Base-by-base conservation (phyloP, 148 eudicot genomes). In the Cornus controversa region DNA sequence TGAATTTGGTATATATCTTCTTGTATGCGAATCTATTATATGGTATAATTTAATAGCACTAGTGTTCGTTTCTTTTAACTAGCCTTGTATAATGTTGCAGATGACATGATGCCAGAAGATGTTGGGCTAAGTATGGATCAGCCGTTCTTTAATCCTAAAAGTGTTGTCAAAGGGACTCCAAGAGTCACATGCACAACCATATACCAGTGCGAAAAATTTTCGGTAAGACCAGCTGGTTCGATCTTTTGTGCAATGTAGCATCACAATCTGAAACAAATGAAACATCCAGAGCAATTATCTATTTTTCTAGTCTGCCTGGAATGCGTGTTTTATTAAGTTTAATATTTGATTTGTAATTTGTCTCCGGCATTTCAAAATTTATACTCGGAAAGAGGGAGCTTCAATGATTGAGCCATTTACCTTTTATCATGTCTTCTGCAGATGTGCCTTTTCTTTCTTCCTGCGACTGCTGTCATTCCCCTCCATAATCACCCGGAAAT, bases 401-500 rank as follows among this genome's bases (percentile, higher is more conserved):
- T 15, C 1, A 29, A 18, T 42, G 16, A 27, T 42, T 75, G 70
- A 65, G 65, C 54, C 18, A n/a, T 22, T 25, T 29, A 25, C 42
- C 23, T n/a, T 74, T 58, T 74, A 22, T 60, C 16, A 69, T 25
- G 8, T 11, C 67, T 6, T 77, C 31, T 83, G 85, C 95, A 94
- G 98, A 7, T 94, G 78, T 88, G 87, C 70, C 82, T 94, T 36
- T 91, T 94, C 82, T 90, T 89, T 81, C 84, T 94, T 37, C 97
- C 97, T 26, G 82, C 90, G 73, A 82, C 76, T 28, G 88, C 83
- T 40, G 90, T 91, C 77, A 94, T 94, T 67, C 98, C 98, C 20
- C 89, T 94, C 66, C 98, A 94, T 83, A 92, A 94, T 76, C 98
- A 94, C 86, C 98, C 97, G 0, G 95, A 80, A 65, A 92, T 94